A percentile compares a stretch with the other conserved stretches of the same genome.
phyloP scores from a whole-genome alignment of 257 asterid species.

The Solanum sitiens region DNA sequence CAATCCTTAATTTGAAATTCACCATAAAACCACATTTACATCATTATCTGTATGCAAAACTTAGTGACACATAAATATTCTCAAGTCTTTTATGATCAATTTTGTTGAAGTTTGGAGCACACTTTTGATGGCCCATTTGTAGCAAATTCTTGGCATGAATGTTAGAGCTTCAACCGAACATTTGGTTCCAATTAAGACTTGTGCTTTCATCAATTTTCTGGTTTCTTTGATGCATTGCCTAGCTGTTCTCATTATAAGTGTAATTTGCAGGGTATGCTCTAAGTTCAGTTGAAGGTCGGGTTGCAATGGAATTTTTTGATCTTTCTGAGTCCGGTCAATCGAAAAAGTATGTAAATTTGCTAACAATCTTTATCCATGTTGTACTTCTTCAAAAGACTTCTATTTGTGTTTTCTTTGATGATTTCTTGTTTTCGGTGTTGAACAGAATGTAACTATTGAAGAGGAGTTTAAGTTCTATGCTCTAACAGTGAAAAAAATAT shows the following conservation, averaged over 20 bases:
- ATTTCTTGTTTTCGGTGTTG: background rate
- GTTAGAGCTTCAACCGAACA: background rate
- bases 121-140: background rate
- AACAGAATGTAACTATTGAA: background rate
- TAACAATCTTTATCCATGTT: background rate
- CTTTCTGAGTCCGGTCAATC: slow-evolving; percentile 73
- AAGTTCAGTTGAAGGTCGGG: slow-evolving; percentile 90
- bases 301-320: slow-evolving; percentile 87
- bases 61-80: background rate
- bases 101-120: background rate
- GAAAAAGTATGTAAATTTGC: slow-evolving; percentile 46
- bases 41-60: background rate
- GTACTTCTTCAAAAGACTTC: background rate
- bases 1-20: background rate
- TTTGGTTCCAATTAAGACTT: background rate
- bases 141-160: background rate
- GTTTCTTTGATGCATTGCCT: background rate
- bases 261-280: slow-evolving; percentile 81
- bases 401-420: background rate
- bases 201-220: background rate
- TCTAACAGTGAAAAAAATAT: background rate
- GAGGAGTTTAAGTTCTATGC: background rate
- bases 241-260: slow-evolving; percentile 2
- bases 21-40: background rate
- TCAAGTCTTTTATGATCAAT: background rate